A percentile compares a stretch with the other conserved stretches of the same genome.
Evolutionary conservation across 495 filamentous ascomycete species (phyloP).

Genomic region (Penicillium pulvis): DNA sequence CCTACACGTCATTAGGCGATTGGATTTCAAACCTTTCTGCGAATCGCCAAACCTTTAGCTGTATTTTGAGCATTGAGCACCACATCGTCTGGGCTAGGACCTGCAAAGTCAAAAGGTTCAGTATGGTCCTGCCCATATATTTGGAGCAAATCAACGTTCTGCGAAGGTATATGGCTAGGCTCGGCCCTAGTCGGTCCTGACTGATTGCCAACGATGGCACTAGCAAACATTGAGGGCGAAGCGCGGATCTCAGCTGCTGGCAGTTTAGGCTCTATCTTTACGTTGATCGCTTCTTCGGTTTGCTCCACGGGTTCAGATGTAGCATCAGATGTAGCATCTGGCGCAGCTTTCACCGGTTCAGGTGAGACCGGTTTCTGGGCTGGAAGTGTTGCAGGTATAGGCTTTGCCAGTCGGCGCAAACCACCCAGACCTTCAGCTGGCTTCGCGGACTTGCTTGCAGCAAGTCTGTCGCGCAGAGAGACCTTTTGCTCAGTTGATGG

Average conservation of each 20-base stretch:
- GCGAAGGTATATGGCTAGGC: conserved; percentile 42
- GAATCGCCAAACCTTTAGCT: conserved; percentile 76
- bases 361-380: conserved; percentile 21
- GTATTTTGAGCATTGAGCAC: conserved; percentile 79
- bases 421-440: conserved; percentile 30
- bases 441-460: conserved; percentile 33
- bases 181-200: conserved; percentile 34
- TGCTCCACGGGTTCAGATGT: conserved; percentile 5
- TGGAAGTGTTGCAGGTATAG: conserved; percentile 21
- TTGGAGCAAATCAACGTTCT: conserved; percentile 54
- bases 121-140: conserved; percentile 47
- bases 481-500: conserved; percentile 24
- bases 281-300: conserved; percentile 7
- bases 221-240: conserved; percentile 69
- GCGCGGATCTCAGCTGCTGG: conserved; percentile 35
- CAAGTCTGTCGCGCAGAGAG: conserved; percentile 43
- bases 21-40: conserved; percentile 41
- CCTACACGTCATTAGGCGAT: conserved; percentile 47
- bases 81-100: conserved; percentile 92
- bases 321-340: background rate
- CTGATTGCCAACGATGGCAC: conserved; percentile 59
- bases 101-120: conserved; percentile 72
- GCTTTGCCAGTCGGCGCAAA: conserved; percentile 25
- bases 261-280: conserved; percentile 18
- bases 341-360: conserved; percentile 4